Evolutionary conservation across 2,329 filamentous ascomycete species (phyloP).

Genomic region (Pseudomassariella vexata): DNA sequence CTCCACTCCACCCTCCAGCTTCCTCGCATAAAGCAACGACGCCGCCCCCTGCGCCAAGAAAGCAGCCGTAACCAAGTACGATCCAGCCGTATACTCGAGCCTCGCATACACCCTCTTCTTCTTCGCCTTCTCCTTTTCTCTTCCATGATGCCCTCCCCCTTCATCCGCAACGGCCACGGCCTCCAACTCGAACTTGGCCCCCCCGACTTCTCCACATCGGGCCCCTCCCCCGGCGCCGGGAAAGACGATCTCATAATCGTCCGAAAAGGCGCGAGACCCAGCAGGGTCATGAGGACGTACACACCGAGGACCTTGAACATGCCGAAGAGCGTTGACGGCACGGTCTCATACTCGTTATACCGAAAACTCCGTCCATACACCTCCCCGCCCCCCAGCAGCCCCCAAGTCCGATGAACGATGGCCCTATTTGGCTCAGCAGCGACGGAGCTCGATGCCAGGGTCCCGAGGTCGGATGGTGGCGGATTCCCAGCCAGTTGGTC

Average conservation of each 20-base stretch:
- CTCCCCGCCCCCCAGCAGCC: conserved; percentile 10
- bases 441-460: conserved; percentile 10
- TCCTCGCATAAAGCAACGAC: conserved; percentile 12
- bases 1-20: conserved; percentile 6
- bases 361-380: conserved; percentile 13
- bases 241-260: conserved; percentile 7
- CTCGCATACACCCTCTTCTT: conserved; percentile 8
- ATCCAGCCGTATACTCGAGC: conserved; percentile 11
- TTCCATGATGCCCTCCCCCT: not conserved
- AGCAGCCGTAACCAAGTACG: conserved; percentile 13
- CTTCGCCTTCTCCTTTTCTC: not conserved
- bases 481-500: conserved; percentile 10
- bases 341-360: conserved; percentile 14
- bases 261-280: conserved; percentile 4
- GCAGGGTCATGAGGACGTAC: conserved; percentile 1
- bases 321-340: conserved; percentile 7
- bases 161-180: conserved; percentile 12
- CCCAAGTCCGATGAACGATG: conserved; percentile 16
- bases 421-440: conserved; percentile 9
- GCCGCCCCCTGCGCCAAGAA: conserved; percentile 14
- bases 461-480: conserved; percentile 9
- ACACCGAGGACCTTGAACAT: conserved; percentile 6
- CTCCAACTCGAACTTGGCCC: conserved; percentile 9
- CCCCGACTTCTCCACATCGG: conserved; percentile 11
- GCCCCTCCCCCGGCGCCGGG: conserved; percentile 12